phyloP scores from a whole-genome alignment of 257 asterid species.

The Mentha longifolia region DNA sequence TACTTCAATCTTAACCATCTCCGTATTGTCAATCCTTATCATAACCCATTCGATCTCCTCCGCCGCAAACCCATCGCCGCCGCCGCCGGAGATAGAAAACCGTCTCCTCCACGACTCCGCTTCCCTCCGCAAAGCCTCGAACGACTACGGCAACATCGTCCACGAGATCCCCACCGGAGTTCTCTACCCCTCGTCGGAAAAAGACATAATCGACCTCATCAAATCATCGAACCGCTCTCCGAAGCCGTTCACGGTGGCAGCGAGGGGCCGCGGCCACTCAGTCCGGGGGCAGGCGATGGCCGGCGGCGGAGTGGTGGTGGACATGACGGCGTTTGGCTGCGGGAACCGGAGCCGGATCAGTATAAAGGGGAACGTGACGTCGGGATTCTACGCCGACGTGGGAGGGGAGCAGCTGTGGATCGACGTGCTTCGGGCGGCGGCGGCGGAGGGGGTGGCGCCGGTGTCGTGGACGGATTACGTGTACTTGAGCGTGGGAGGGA shows the following conservation, averaged over 20 bases:
- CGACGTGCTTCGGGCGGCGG: conserved; percentile 48
- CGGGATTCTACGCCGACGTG: conserved; percentile 65
- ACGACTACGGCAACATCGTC: conserved; percentile 62
- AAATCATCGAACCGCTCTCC: conserved; percentile 42
- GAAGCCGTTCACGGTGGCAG: conserved; percentile 54
- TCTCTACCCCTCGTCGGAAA: conserved; percentile 50
- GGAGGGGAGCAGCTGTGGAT: conserved; percentile 75
- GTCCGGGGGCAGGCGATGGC: conserved; percentile 78
- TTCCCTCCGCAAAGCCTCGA: conserved; percentile 43
- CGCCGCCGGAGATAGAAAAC: neutral
- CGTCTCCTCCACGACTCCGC: conserved; percentile 44
- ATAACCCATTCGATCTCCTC: conserved; percentile 31
- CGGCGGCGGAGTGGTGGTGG: conserved; percentile 53
- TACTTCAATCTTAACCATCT: conserved; percentile 13
- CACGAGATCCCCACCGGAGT: conserved; percentile 56
- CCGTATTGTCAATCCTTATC: conserved; percentile 28
- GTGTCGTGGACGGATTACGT: conserved; percentile 80
- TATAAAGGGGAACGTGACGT: conserved; percentile 35
- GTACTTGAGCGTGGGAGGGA: conserved; percentile 73
- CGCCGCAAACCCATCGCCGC: neutral
- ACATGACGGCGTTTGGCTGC: conserved; percentile 50
- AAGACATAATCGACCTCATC: conserved; percentile 48
- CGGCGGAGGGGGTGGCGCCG: conserved; percentile 53
- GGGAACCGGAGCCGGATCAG: conserved; percentile 26
- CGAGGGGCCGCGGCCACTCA: conserved; percentile 72